Evolutionary conservation across 768 basidiomycete species (phyloP).

Genomic region (Tephrocybe sp.): DNA sequence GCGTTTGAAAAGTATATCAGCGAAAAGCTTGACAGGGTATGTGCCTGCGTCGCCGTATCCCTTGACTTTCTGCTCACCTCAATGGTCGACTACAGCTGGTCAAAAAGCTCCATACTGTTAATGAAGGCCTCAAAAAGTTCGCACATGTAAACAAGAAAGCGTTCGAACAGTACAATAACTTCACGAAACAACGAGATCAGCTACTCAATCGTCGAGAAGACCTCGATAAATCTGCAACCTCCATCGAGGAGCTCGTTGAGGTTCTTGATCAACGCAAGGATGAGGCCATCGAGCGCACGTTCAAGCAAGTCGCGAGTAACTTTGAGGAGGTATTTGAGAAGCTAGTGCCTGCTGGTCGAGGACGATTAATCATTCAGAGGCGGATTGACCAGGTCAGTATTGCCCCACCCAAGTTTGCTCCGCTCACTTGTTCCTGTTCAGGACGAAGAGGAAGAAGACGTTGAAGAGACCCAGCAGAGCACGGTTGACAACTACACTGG

Average conservation of each 20-base stretch:
- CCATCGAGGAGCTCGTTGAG: constrained; percentile 91
- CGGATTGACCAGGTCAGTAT: constrained; percentile 74
- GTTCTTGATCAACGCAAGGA: constrained; percentile 97
- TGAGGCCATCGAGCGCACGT: constrained; percentile 97
- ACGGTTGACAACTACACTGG: constrained; percentile 94
- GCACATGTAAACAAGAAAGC: constrained; percentile 99
- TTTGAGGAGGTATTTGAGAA: constrained; percentile 98
- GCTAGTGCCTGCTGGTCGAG: constrained; percentile 91
- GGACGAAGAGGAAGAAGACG: constrained; percentile 80
- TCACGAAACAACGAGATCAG: constrained; percentile 96
- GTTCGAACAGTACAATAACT: constrained; percentile 97
- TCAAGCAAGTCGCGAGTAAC: constrained; percentile 96
- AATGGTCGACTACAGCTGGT: constrained; percentile 67
- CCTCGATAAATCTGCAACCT: constrained; percentile 83
- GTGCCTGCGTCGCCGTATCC: constrained; percentile 23
- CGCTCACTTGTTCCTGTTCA: too few species aligned
- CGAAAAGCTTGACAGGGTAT: constrained; percentile 84
- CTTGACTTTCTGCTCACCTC: neutral
- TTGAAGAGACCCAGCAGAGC: constrained; percentile 70
- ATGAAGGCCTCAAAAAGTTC: constrained; percentile 93
- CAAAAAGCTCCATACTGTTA: constrained; percentile 89
- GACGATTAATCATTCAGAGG: constrained; percentile 89
- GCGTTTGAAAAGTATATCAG: constrained; percentile 94
- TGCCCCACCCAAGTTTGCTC: too few species aligned
- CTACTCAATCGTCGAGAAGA: constrained; percentile 85